These are phyloP conservation scores for Apiospora koreana DNA, from an alignment of 2,329 filamentous ascomycete genomes.

Conservation along the genomic window DNA sequence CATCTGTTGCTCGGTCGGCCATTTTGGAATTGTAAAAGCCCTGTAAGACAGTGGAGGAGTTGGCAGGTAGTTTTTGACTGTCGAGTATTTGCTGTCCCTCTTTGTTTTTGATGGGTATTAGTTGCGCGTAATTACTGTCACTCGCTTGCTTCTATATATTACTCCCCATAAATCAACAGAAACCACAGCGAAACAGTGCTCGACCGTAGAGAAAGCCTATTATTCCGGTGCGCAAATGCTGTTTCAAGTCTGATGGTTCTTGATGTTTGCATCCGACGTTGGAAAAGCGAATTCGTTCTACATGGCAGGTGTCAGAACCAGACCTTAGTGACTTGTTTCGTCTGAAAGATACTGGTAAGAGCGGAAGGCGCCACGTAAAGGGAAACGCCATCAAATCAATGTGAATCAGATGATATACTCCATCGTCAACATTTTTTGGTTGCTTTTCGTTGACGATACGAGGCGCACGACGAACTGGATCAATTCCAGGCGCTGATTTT, in stretches of 20 bases:
- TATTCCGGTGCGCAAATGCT: too few relatives aligned
- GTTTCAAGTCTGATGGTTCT: too few relatives aligned
- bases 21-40: background rate
- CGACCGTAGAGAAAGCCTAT: background rate
- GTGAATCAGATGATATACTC: too few relatives aligned
- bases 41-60: background rate
- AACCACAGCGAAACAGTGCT: background rate
- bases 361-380: too few relatives aligned
- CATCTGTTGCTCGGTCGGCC: background rate
- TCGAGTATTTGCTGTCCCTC: accelerated
- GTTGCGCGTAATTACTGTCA: background rate
- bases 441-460: too few relatives aligned
- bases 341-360: background rate
- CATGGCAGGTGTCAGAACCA: background rate
- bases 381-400: too few relatives aligned
- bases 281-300: background rate
- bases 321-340: background rate
- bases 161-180: background rate
- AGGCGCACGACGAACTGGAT: too few relatives aligned
- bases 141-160: background rate
- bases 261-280: background rate
- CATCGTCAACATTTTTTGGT: too few relatives aligned
- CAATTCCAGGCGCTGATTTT: too few relatives aligned
- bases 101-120: background rate
- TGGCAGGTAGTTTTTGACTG: background rate